phyloP scores from a whole-genome alignment of 1,284 basidiomycete species.

The Mycosarcoma maydis region DNA sequence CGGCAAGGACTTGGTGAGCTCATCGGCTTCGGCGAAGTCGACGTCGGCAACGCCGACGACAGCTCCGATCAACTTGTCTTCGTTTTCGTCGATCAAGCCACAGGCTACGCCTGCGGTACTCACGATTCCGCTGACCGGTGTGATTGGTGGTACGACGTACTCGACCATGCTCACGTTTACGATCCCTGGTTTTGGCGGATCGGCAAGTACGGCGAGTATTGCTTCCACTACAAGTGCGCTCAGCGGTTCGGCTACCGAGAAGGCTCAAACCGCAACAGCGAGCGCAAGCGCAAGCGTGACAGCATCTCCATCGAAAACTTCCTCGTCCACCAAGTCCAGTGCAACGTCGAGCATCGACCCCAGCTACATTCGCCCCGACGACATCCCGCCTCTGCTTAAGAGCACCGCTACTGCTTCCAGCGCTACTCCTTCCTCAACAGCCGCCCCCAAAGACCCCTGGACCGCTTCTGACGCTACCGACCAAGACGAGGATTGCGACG shows the following conservation, averaged over 20 bases:
- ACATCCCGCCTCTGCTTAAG: slow-evolving; percentile 28
- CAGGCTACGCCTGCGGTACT: slow-evolving; percentile 5
- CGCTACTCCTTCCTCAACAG: not conserved
- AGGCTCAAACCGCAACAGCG: slow-evolving; percentile 5
- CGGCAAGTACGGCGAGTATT: too few species aligned
- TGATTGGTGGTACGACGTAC: slow-evolving; percentile 32
- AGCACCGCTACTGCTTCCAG: not conserved
- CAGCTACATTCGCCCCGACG: slow-evolving; percentile 18
- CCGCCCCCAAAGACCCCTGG: not conserved
- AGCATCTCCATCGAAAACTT: slow-evolving; percentile 5
- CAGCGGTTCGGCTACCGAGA: slow-evolving; percentile 1
- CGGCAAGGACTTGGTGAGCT: slow-evolving; percentile 1
- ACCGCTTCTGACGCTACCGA: not conserved
- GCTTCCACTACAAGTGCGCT: too few species aligned
- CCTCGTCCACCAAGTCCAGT: not conserved
- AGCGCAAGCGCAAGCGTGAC: slow-evolving; percentile 8
- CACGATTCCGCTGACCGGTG: slow-evolving; percentile 30
- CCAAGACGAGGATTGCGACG: slow-evolving; percentile 24
- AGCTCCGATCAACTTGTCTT: slow-evolving; percentile 27
- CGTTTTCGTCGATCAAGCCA: slow-evolving; percentile 25
- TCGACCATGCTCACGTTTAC: slow-evolving; percentile 37
- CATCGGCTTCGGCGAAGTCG: not conserved
- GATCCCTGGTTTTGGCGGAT: slow-evolving; percentile 7
- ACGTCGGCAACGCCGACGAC: not conserved
- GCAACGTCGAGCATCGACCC: slow-evolving; percentile 8